Conservation (phyloP, 176 grass and related monocot species). For the Carex littledalei region DNA sequence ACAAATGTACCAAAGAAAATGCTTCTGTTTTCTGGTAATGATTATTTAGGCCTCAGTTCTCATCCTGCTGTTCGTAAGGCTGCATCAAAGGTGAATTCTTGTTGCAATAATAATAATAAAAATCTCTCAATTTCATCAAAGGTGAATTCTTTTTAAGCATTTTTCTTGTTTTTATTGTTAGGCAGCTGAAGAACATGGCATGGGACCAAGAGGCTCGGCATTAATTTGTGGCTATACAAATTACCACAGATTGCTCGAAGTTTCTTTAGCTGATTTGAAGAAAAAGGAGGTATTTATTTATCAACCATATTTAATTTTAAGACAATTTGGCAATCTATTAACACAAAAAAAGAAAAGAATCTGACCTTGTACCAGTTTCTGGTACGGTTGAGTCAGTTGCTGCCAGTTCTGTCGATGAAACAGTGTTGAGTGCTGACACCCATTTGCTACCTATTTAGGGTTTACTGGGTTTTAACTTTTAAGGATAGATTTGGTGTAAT, state of each 20-base stretch:
- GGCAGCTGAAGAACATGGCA: slow-evolving; percentile 69
- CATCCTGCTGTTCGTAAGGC: slow-evolving; percentile 62
- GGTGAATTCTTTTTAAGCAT: too few species aligned
- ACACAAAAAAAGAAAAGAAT: neutral
- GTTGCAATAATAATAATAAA: neutral
- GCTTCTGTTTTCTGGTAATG: slow-evolving; percentile 83
- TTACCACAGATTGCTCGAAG: slow-evolving; percentile 70
- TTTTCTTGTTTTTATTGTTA: slow-evolving; percentile 20
- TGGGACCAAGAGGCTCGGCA: slow-evolving; percentile 84
- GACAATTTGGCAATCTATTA: neutral
- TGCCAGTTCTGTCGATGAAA: too few species aligned
- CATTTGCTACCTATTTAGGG: too few species aligned
- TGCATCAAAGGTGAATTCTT: slow-evolving; percentile 40
- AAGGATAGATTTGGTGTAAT: too few species aligned
- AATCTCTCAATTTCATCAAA: neutral
- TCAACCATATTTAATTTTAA: neutral
- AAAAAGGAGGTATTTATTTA: slow-evolving; percentile 52
- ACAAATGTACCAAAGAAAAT: slow-evolving; percentile 33
- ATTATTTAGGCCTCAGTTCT: slow-evolving; percentile 74
- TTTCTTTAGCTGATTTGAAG: slow-evolving; percentile 58
- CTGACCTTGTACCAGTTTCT: too few species aligned
- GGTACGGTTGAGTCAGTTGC: too few species aligned
- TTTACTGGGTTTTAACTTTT: too few species aligned
- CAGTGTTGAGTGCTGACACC: too few species aligned
- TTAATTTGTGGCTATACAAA: slow-evolving; percentile 72